A percentile compares a stretch with the other conserved stretches of the same genome.
Evolutionary conservation across 2,329 filamentous ascomycete species (phyloP).

Genomic region (Karstenula rhodostoma): DNA sequence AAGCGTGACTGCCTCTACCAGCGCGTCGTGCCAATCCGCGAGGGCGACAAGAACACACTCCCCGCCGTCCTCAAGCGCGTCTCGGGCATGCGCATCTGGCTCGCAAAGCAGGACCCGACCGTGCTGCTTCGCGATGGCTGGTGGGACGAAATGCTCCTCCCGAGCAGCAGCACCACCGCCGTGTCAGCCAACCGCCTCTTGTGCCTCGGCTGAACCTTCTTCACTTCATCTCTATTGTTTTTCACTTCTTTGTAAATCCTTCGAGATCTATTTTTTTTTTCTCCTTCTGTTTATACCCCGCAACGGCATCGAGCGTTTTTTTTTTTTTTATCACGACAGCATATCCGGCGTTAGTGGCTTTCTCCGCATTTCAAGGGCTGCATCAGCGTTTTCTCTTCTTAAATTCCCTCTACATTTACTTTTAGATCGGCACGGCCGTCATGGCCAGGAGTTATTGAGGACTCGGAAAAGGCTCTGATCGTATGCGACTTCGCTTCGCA

Average conservation of each 20-base stretch:
- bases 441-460: slow-evolving; percentile 7
- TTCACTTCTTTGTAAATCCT: slow-evolving; percentile 9
- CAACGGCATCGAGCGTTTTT: slow-evolving; percentile 3
- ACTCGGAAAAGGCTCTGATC: slow-evolving; percentile 4
- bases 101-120: slow-evolving; percentile 37
- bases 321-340: slow-evolving; percentile 2
- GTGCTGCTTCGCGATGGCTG: slow-evolving; percentile 35
- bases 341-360: slow-evolving; percentile 13
- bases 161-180: slow-evolving; percentile 34
- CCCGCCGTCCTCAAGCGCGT: slow-evolving; percentile 41
- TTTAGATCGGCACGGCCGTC: slow-evolving; percentile 2
- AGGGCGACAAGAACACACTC: slow-evolving; percentile 44
- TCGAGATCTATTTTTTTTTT: neutral
- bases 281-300: slow-evolving; percentile 14
- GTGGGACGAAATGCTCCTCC: slow-evolving; percentile 47
- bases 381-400: slow-evolving; percentile 9
- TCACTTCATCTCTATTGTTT: neutral
- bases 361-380: slow-evolving; percentile 11
- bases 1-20: slow-evolving; percentile 43
- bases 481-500: neutral
- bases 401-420: neutral
- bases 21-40: slow-evolving; percentile 40
- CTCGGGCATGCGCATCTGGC: slow-evolving; percentile 40
- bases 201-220: slow-evolving; percentile 25
- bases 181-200: slow-evolving; percentile 26